phyloP scores from a whole-genome alignment of 352 stramenopile species.

The Phytophthora multivora region DNA sequence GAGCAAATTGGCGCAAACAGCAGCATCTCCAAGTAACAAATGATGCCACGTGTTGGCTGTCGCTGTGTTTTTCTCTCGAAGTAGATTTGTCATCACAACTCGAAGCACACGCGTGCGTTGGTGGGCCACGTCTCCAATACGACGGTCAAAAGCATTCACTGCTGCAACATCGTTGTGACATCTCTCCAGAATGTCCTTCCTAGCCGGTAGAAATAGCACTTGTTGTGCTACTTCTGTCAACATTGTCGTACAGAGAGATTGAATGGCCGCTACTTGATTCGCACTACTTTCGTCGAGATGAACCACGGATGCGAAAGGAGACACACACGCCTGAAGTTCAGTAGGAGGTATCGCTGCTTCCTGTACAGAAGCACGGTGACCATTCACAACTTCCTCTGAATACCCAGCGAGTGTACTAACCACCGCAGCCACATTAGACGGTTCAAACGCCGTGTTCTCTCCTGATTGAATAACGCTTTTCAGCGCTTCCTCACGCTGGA shows the following conservation, averaged over 20 bases:
- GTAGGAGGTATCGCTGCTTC: not conserved
- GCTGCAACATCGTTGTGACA: conserved; percentile 21
- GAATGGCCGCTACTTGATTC: conserved; percentile 9
- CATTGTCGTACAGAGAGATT: conserved; percentile 13
- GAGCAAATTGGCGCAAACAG: conserved; percentile 30
- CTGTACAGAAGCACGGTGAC: conserved; percentile 12
- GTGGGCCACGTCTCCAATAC: conserved; percentile 15
- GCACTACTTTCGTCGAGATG: conserved; percentile 7
- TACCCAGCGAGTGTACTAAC: conserved; percentile 24
- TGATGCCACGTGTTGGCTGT: conserved; percentile 15
- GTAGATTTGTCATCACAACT: conserved; percentile 24
- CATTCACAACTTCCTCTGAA: conserved; percentile 30
- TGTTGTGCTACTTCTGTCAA: conserved; percentile 18
- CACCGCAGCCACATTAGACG: conserved; percentile 6
- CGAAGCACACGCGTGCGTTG: conserved; percentile 30
- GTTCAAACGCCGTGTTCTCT: not conserved
- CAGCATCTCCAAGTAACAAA: conserved; percentile 21
- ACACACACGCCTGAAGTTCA: conserved; percentile 1
- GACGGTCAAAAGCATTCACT: conserved; percentile 12
- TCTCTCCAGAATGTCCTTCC: conserved; percentile 20
- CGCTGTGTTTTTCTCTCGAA: conserved; percentile 15
- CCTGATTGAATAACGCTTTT: conserved; percentile 6
- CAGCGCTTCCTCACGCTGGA: not conserved
- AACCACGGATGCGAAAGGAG: conserved; percentile 21
- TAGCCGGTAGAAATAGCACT: conserved; percentile 9